A percentile compares a stretch with the other conserved stretches of the same genome.
These are phyloP conservation scores for Hanseniaspora jakobsenii DNA, from an alignment of 805 yeast species.

Conservation along the genomic window DNA sequence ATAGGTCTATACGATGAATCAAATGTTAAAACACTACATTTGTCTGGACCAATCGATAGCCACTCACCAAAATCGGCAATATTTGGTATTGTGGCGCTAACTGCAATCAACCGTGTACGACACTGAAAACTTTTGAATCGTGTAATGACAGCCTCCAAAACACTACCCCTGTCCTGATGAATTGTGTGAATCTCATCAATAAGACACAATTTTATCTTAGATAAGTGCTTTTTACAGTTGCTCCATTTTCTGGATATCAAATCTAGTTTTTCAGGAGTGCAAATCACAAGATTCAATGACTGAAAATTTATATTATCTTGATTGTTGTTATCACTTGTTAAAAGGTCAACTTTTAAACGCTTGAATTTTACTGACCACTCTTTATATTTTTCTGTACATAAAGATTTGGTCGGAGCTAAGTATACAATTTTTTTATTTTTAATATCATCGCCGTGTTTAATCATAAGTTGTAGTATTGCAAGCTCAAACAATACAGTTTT, in stretches of 20 bases:
- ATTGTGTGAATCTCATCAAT: conserved; percentile 40
- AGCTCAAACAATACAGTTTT: conserved; percentile 45
- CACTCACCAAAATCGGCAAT: conserved; percentile 37
- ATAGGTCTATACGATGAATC: conserved; percentile 41
- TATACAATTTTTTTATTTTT: conserved; percentile 32
- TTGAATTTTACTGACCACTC: conserved; percentile 38
- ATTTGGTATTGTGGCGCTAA: conserved; percentile 46
- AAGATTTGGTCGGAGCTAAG: conserved; percentile 50
- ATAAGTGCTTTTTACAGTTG: conserved; percentile 32
- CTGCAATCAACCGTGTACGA: conserved; percentile 34
- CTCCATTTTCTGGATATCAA: conserved; percentile 41
- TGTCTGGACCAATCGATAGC: conserved; percentile 27
- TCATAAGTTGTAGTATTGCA: conserved; percentile 30
- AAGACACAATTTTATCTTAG: conserved; percentile 35
- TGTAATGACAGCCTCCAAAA: conserved; percentile 37
- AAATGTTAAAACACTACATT: conserved; percentile 32
- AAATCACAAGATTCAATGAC: conserved; percentile 40
- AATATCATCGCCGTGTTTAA: conserved; percentile 20
- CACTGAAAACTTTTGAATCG: background rate
- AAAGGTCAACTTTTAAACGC: conserved; percentile 36
- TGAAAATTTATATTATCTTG: conserved; percentile 36
- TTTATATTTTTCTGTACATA: conserved; percentile 39
- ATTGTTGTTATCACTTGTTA: conserved; percentile 44
- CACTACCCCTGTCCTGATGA: conserved; percentile 37
- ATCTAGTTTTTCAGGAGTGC: conserved; percentile 58